phyloP scores from a whole-genome alignment of 371 early-diverging fungal genomes.

The Thermomucor indicae-seudaticae region DNA sequence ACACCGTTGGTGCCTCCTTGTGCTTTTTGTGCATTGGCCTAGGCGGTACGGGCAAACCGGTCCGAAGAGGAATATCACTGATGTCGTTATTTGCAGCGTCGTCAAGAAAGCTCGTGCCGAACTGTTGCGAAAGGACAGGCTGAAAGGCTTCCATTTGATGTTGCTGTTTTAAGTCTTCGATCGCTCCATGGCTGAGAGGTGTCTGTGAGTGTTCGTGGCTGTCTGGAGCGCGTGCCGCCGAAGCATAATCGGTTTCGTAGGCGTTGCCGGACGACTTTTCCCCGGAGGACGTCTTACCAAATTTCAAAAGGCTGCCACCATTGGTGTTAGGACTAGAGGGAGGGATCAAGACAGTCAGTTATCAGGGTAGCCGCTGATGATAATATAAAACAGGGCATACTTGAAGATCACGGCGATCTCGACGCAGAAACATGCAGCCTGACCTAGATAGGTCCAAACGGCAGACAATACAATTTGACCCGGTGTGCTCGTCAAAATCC shows the following conservation, averaged over 20 bases:
- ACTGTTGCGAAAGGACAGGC: neutral
- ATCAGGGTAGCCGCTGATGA: neutral
- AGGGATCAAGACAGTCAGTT: neutral
- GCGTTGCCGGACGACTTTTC: neutral
- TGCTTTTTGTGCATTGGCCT: neutral
- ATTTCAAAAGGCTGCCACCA: neutral
- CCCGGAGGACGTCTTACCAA: conserved; percentile 1
- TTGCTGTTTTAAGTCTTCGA: conserved; percentile 10
- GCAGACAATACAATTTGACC: conserved; percentile 12
- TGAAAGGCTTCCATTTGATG: too few relatives aligned
- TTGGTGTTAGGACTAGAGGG: conserved; percentile 1
- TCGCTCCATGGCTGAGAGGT: conserved; percentile 5
- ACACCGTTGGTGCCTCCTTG: neutral
- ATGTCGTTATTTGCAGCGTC: too few relatives aligned
- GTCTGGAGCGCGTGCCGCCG: too few relatives aligned
- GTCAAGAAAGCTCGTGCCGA: too few relatives aligned
- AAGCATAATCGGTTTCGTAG: neutral
- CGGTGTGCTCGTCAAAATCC: conserved; percentile 10
- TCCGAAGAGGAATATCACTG: too few relatives aligned
- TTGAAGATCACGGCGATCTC: conserved; percentile 16
- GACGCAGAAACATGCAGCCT: conserved; percentile 7
- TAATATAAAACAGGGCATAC: conserved; percentile 4
- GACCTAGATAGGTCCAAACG: conserved; percentile 19
- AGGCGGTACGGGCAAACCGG: neutral
- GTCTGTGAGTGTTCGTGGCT: conserved; percentile 1